Percentiles rank a stretch among this genome's conserved stretches.
Conservation (phyloP, 1,284 basidiomycete species). For the Laetiporus sulphureus region DNA sequence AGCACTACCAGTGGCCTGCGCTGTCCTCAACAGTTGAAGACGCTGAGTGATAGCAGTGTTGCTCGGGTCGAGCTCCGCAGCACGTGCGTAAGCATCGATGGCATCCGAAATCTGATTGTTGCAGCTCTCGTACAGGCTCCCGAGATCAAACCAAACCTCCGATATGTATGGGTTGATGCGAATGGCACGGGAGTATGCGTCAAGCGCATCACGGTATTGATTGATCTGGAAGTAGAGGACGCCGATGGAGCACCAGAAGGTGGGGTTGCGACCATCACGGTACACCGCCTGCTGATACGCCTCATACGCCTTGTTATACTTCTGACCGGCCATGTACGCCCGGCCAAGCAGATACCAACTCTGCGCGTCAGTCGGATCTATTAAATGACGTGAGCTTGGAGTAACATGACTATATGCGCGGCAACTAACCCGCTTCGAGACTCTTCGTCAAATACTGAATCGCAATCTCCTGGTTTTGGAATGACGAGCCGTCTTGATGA, state of each 20-base stretch:
- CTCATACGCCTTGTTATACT: slow-evolving; percentile 99
- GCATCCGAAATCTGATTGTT: slow-evolving; percentile 99
- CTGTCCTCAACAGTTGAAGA: slow-evolving; percentile 71
- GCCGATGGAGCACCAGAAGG: slow-evolving; percentile 99
- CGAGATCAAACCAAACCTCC: slow-evolving; percentile 99
- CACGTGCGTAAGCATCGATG: slow-evolving; percentile 94
- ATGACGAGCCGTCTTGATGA: slow-evolving; percentile 89
- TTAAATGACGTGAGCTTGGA: slow-evolving; percentile 1
- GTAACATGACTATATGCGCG: neutral
- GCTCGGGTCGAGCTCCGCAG: slow-evolving; percentile 81
- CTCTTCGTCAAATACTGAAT: slow-evolving; percentile 93
- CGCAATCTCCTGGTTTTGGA: slow-evolving; percentile 93
- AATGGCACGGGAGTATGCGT: slow-evolving; percentile 97
- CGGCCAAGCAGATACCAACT: slow-evolving; percentile 98
- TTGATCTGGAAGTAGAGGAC: slow-evolving; percentile 99
- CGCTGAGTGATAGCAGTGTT: slow-evolving; percentile 79
- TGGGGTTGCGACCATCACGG: slow-evolving; percentile 96
- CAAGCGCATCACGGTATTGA: slow-evolving; percentile 96
- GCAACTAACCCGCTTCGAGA: slow-evolving; percentile 83
- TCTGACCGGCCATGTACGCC: slow-evolving; percentile 98
- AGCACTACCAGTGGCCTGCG: slow-evolving; percentile 74
- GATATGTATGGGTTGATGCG: slow-evolving; percentile 99
- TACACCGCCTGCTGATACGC: slow-evolving; percentile 99
- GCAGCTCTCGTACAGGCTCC: slow-evolving; percentile 95
- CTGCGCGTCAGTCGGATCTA: slow-evolving; percentile 92